Conservation (phyloP, 192 early-diverging fungal species). For the Lobosporangium transversale region DNA sequence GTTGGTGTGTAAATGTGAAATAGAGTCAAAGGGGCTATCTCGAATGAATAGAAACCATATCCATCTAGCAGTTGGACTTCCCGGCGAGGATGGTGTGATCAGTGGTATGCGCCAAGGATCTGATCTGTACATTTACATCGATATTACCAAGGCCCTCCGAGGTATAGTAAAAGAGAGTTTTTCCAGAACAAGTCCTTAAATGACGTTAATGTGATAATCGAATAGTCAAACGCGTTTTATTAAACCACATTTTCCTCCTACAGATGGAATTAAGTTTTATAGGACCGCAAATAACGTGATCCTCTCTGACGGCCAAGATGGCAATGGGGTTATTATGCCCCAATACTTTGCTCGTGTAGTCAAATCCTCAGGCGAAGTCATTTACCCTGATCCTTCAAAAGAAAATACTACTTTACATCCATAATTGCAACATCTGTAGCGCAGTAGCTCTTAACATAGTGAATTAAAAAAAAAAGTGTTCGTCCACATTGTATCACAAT, state of each 20-base stretch:
- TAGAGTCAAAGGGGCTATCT: constrained; percentile 69
- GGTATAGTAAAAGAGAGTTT: too few species aligned
- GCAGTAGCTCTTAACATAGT: too few species aligned
- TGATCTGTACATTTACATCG: constrained; percentile 85
- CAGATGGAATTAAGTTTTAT: constrained; percentile 82
- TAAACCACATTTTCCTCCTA: not conserved
- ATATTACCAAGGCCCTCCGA: constrained; percentile 70
- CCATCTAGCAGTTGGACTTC: constrained; percentile 82
- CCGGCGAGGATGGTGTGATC: constrained; percentile 72
- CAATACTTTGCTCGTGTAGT: constrained; percentile 77
- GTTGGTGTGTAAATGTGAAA: too few species aligned
- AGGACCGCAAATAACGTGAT: constrained; percentile 84
- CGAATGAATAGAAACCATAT: constrained; percentile 91
- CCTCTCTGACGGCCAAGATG: constrained; percentile 74
- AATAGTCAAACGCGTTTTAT: not conserved
- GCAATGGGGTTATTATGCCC: constrained; percentile 70
- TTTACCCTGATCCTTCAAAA: constrained; percentile 19
- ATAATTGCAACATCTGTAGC: too few species aligned
- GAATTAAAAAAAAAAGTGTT: too few species aligned
- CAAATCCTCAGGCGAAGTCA: constrained; percentile 20
- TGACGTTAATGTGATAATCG: not conserved
- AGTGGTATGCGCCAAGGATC: constrained; percentile 80
- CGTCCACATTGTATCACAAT: too few species aligned
- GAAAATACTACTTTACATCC: too few species aligned
- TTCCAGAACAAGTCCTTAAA: not conserved